Evolutionary conservation across 192 early-diverging fungal species (phyloP), one percentile per base, ranked within the genome.

Genomic region (Obelidium mucronatum): DNA sequence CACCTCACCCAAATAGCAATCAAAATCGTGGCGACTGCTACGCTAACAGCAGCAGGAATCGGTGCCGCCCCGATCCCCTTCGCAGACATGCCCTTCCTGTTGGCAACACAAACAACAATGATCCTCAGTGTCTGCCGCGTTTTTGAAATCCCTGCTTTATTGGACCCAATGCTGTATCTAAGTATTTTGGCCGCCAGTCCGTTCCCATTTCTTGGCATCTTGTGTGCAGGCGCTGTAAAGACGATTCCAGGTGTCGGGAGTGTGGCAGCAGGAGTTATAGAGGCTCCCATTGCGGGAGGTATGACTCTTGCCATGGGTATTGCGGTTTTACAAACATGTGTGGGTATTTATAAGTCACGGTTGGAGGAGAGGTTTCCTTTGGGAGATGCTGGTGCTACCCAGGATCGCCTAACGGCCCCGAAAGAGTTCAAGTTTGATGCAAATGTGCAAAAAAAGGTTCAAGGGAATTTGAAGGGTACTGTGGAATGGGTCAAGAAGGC

Each of bases 21-120:
- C 4, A 11, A 24, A 19, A 74, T 74, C 31, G 59, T 74, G 0
- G 62, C 72, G 34, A 33, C 72, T 1, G 72, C 72, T 0, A 74
- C 72, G 26, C n/a, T 74, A 11, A 59, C 72, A 1, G 72, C 72
- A 2, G 56, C 60, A 5, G 72, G 72, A 15, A 74, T 74, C 36
- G 72, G 72, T 13, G 72, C 72, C 13, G 59, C 72, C 13, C 72
- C 72, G 5, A 62, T 74, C 24, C 72, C 72, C n/a, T 62, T 74
- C 34, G 72, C 72, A 0, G 72, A 74, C 42, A 62, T 56, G 2
- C 72, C 72, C 1, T 40, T 74, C 24, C 60, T 74, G 1, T 40
- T 74, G 35, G 72, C 72, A 19, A 74, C 72, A 4, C 72, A 74
- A 53, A 62, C 22, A 56, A 63, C 72, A 36, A 74, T 74, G 72